A percentile compares a stretch with the other conserved stretches of the same genome.
phyloP scores from a whole-genome alignment of 2,329 filamentous ascomycete species.

The Clathrospora elynae region DNA sequence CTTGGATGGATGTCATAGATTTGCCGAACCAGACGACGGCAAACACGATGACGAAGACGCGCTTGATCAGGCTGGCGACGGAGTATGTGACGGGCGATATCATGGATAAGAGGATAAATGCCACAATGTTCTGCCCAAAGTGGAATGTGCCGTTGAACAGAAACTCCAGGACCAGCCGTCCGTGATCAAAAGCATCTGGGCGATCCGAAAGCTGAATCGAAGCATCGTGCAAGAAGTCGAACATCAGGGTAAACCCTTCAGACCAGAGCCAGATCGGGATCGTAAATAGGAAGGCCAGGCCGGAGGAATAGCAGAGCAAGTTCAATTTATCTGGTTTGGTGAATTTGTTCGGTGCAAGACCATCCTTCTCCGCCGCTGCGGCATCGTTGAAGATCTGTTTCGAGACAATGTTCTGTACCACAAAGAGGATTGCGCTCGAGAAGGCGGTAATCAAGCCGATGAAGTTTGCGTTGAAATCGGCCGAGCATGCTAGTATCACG shows the following conservation, averaged over 20 bases:
- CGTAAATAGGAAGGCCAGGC: slow-evolving; percentile 86
- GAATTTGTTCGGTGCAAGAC: slow-evolving; percentile 59
- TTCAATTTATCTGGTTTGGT: slow-evolving; percentile 96
- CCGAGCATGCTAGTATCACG: slow-evolving; percentile 95
- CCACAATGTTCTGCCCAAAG: slow-evolving; percentile 94
- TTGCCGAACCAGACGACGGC: slow-evolving; percentile 97
- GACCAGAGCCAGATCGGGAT: slow-evolving; percentile 91
- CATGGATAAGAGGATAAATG: slow-evolving; percentile 89
- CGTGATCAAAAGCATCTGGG: slow-evolving; percentile 71
- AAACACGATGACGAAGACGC: slow-evolving; percentile 94
- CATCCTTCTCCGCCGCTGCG: slow-evolving; percentile 78
- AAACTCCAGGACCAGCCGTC: slow-evolving; percentile 74
- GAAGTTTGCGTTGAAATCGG: slow-evolving; percentile 85
- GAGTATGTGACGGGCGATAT: slow-evolving; percentile 97
- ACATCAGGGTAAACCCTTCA: slow-evolving; percentile 78
- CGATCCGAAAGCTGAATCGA: slow-evolving; percentile 75
- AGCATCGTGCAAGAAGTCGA: slow-evolving; percentile 82
- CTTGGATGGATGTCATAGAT: slow-evolving; percentile 81
- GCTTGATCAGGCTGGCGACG: slow-evolving; percentile 93
- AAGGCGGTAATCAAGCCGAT: slow-evolving; percentile 90
- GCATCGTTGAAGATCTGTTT: slow-evolving; percentile 98
- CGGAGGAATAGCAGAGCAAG: slow-evolving; percentile 94
- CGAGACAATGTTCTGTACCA: slow-evolving; percentile 97
- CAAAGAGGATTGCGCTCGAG: slow-evolving; percentile 89
- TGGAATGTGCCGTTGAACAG: slow-evolving; percentile 97